phyloP scores from a whole-genome alignment of 108 stramenopile species.

The Cyclostephanos invisitatus region DNA sequence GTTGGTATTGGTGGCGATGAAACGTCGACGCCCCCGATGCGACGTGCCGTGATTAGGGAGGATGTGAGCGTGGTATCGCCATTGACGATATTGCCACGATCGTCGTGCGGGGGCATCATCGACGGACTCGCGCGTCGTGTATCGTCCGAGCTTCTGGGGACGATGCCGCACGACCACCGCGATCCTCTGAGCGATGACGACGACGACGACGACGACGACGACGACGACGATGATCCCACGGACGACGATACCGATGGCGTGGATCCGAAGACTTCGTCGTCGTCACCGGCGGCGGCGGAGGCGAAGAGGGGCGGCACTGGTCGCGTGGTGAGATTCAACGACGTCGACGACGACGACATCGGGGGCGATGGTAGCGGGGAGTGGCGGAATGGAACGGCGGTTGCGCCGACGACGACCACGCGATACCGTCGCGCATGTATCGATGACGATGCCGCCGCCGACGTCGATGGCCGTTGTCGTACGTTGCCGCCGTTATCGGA shows the following conservation, averaged over 20 bases:
- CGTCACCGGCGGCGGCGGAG: not conserved
- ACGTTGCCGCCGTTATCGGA: not conserved
- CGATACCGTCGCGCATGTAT: not conserved
- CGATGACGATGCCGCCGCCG: not conserved
- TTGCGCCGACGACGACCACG: too few relatives aligned
- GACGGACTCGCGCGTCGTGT: slow-evolving; percentile 19
- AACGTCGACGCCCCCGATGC: too few relatives aligned
- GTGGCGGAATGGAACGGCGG: too few relatives aligned
- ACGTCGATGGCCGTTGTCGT: not conserved
- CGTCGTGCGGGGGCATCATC: not conserved
- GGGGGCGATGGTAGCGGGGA: too few relatives aligned
- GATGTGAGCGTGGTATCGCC: slow-evolving; percentile 26
- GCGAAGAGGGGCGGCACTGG: not conserved
- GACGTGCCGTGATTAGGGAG: slow-evolving; percentile 15
- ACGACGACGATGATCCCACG: not conserved
- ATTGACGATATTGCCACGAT: slow-evolving; percentile 6
- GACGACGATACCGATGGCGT: not conserved
- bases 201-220: not conserved
- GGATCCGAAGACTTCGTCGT: not conserved
- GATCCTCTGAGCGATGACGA: slow-evolving; percentile 28
- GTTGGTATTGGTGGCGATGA: too few relatives aligned
- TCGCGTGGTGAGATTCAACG: slow-evolving; percentile 26
- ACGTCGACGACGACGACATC: slow-evolving; percentile 36
- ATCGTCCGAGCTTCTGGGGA: slow-evolving; percentile 12
- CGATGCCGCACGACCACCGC: slow-evolving; percentile 8